phyloP scores from a whole-genome alignment of 192 early-diverging fungal species.

The Haplosporangium gracile region DNA sequence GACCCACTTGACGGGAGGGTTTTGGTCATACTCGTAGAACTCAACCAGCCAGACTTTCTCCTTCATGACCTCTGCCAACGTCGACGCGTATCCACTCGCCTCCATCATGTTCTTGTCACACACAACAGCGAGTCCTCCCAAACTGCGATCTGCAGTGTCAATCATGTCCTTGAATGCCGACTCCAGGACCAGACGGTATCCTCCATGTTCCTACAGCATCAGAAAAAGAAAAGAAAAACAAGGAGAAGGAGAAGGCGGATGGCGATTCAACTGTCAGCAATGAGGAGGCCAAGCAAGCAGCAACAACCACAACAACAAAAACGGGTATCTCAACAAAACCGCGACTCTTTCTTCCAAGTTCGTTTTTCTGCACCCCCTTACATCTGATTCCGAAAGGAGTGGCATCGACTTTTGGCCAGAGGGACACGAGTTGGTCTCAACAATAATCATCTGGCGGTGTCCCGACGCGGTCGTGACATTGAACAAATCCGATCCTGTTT shows the following conservation, averaged over 20 bases:
- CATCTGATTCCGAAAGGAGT: conserved; percentile 80
- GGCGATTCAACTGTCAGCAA: too few species aligned
- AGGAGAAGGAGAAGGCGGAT: neutral
- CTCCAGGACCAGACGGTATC: conserved; percentile 86
- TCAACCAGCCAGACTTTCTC: conserved; percentile 87
- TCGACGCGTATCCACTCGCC: conserved; percentile 84
- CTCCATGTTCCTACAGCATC: conserved; percentile 68
- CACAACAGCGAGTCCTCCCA: conserved; percentile 87
- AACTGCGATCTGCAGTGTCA: conserved; percentile 64
- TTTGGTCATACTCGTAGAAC: conserved; percentile 77
- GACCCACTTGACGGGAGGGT: conserved; percentile 82
- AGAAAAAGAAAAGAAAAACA: neutral
- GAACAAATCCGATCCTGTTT: conserved; percentile 85
- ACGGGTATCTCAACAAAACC: neutral
- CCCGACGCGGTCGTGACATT: conserved; percentile 87
- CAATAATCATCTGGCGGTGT: conserved; percentile 92
- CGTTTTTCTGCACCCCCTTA: conserved; percentile 48
- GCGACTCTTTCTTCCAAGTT: neutral
- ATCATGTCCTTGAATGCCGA: conserved; percentile 82
- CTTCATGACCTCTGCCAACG: conserved; percentile 80
- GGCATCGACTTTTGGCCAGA: conserved; percentile 95
- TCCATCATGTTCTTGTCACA: conserved; percentile 94
- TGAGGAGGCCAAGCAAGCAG: neutral
- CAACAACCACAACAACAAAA: neutral
- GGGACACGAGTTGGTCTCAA: conserved; percentile 93